These are phyloP conservation scores for Coemansia sp. DNA, from an alignment of 192 early-diverging fungal genomes.

Conservation along the genomic window DNA sequence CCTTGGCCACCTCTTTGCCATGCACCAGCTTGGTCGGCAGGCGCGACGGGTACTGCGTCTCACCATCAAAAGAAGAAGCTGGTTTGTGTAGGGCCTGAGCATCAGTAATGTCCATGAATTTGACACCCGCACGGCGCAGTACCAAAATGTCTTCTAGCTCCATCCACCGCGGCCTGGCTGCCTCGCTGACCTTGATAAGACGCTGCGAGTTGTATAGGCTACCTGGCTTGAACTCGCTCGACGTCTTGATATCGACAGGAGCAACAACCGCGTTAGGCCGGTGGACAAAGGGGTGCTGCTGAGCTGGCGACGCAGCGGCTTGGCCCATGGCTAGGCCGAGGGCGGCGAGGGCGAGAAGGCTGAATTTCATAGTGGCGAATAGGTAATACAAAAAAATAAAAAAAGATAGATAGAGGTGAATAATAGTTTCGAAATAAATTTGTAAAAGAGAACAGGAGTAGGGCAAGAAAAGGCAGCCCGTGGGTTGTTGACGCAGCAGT, in stretches of 20 bases:
- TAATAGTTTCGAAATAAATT: background rate
- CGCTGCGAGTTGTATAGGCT: constrained; percentile 39
- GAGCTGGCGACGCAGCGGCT: constrained; percentile 8
- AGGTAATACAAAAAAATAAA: background rate
- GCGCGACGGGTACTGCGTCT: constrained; percentile 6
- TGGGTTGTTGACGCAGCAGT: too few species aligned
- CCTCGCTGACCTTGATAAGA: constrained; percentile 60
- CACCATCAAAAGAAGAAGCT: background rate
- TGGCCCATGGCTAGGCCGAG: constrained; percentile 8
- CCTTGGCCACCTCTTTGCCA: constrained; percentile 59
- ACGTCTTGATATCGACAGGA: background rate
- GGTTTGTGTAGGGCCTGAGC: constrained; percentile 49
- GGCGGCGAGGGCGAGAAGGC: constrained; percentile 14
- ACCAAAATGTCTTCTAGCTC: constrained; percentile 60
- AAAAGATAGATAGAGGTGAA: background rate
- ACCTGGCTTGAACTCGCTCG: constrained; percentile 29
- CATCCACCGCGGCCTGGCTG: constrained; percentile 59
- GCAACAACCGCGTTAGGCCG: background rate
- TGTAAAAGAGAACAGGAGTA: background rate
- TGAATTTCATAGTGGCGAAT: constrained; percentile 13
- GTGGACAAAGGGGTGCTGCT: constrained; percentile 23
- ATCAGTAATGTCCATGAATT: constrained; percentile 92
- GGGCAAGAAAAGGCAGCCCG: too few species aligned
- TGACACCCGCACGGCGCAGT: constrained; percentile 64
- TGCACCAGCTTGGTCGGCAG: constrained; percentile 60